Evolutionary conservation across 192 early-diverging fungal species (phyloP), one percentile per base, ranked within the genome.

Genomic region (Entomortierella parvispora): DNA sequence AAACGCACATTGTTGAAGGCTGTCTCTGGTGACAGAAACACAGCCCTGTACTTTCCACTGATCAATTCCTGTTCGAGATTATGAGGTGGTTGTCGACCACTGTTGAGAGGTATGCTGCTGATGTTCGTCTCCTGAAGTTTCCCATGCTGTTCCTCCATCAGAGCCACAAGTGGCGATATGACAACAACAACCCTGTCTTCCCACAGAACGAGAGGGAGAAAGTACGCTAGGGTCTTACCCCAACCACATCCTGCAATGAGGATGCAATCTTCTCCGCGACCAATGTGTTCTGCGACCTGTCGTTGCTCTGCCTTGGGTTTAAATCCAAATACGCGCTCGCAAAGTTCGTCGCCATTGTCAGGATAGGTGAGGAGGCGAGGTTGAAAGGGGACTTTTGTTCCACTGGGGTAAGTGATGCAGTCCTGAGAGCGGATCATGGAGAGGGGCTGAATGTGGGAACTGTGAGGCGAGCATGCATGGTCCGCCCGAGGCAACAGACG

Each of bases 21-120:
- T 20, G 44, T 29, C 42, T 69, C 67, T 3, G 67, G 67, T 8
- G 67, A 53, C 67, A 69, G 60, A 26, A 69, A 69, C 31, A 69
- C 51, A 10, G 50, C 49, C 32, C 48, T 69, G 42, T 48, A 68
- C 1, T 58, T 58, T 23, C 65, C 65, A 7, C 33, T 31, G 31
- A 32, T 32, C 31, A 55, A 37, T 2, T 34, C 18, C 15, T 55
- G 9, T 15, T 28, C 25, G 18, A 18, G 4, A 32, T 31, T 55
- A 12, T 4, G 18, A 44, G 18, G 40, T 14, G 18, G 10, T 17
- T 47, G n/a, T 45, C n/a, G 25, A n/a, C 20, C 9, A 20, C 55
- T 57, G 34, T 34, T 28, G 20, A 47, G 22, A 22, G 23, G 20
- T 45, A 45, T 59, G 58, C 43, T 29, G 58, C 5, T 44, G 26